Percentiles rank a stretch among this genome's conserved stretches.
These are phyloP conservation scores for Kwoniella newhampshirensis DNA, from an alignment of 768 basidiomycete species.

Conservation along the genomic window DNA sequence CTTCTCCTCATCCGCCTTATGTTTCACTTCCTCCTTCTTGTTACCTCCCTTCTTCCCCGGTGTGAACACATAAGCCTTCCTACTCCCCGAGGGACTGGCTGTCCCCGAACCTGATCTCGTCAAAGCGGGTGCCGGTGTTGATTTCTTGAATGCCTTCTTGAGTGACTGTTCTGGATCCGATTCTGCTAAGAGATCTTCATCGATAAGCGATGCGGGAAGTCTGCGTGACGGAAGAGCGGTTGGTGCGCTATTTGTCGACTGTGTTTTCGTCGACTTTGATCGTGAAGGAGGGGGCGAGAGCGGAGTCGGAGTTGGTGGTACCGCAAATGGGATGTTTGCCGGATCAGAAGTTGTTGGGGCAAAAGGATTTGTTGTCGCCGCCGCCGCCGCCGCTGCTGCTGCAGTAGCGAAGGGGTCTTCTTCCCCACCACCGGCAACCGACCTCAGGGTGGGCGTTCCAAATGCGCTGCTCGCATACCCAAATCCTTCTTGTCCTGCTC, in stretches of 20 bases:
- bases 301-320: slow-evolving; percentile 8
- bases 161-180: slow-evolving; percentile 39
- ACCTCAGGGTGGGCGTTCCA: slow-evolving; percentile 2
- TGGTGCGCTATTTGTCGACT: not conserved
- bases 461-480: slow-evolving; percentile 14
- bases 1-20: slow-evolving; percentile 13
- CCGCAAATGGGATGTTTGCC: slow-evolving; percentile 13
- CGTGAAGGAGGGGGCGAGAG: not conserved
- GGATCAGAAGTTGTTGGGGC: slow-evolving; percentile 7
- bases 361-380: not conserved
- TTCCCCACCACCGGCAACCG: not conserved
- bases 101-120: not conserved
- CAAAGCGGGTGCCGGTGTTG: slow-evolving; percentile 17
- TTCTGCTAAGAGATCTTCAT: slow-evolving; percentile 39
- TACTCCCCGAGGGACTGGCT: slow-evolving; percentile 1
- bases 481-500: slow-evolving; percentile 5
- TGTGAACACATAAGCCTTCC: slow-evolving; percentile 41
- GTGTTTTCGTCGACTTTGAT: too few species aligned
- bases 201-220: slow-evolving; percentile 36
- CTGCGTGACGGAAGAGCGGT: slow-evolving; percentile 5
- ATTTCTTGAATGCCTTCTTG: slow-evolving; percentile 48
- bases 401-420: slow-evolving; percentile 7
- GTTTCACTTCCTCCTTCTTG: not conserved
- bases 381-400: too few species aligned
- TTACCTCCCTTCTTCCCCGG: slow-evolving; percentile 18